Base-by-base conservation (phyloP, 116 monocot genomes). In the Iris pallida region DNA sequence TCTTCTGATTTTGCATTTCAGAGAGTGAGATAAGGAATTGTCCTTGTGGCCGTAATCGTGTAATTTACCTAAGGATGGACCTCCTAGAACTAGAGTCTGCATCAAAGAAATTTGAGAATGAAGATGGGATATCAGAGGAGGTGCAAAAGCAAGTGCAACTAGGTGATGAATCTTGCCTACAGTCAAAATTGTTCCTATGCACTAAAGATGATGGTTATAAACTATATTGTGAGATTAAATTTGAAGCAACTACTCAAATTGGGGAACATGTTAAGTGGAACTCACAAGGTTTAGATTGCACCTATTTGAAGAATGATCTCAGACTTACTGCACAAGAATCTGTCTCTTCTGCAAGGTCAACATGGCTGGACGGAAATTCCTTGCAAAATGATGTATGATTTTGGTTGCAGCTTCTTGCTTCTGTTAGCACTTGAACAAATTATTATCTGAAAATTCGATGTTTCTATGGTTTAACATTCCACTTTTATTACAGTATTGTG, bases 21-120 rank as follows among this genome's bases (percentile, higher is more conserved):
- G 90, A 83, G 19, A 64, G 11, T 45, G 81, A 85, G 65, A 69
- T 80, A n/a, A 74, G 60, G 51, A 77, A 16, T 16, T 90, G 90
- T 55, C 65, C 7, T 45, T 95, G 94, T 75, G 79, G 79, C 10
- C 59, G 43, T 57, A 68, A 76, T 13, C 81, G 81, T 49, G 40
- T 66, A 40, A 19, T 95, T 4, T 76, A 71, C 66, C 45, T 75
- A 72, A 88, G 95, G 68, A 78, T 73, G 48, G 66, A 95, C 49
- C 57, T 84, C 41, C 60, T 75, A 45, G 83, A 88, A n/a, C 17
- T 95, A 68, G 92, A 92, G 64, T 72, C 71, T 68, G 63, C 72
- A 66, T 69, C 97, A 57, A 57, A 71, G 65, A 73, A 61, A 70
- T 92, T 97, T 85, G 97, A 92, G 76, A 75, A 78, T 61, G 90